A percentile compares a stretch with the other conserved stretches of the same genome.
phyloP scores from a whole-genome alignment of 306 rosid species.

The Astragalus glycyphyllos region DNA sequence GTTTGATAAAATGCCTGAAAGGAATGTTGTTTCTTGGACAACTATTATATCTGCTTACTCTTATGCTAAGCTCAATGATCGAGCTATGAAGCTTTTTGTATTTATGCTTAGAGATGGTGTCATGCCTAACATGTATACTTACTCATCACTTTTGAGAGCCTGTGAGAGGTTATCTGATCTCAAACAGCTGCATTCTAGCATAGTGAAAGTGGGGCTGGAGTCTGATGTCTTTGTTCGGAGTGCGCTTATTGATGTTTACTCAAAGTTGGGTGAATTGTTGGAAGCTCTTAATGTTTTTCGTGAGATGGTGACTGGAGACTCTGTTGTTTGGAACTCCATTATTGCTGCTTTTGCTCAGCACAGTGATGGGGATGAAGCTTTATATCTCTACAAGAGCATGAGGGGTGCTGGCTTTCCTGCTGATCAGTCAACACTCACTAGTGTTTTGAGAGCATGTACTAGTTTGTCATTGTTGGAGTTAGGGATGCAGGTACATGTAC shows the following conservation, averaged over 20 bases:
- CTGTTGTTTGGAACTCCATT: conserved; percentile 88
- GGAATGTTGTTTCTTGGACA: conserved; percentile 87
- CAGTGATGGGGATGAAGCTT: conserved; percentile 78
- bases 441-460: conserved; percentile 84
- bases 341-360: conserved; percentile 89
- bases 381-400: conserved; percentile 71
- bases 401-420: conserved; percentile 61
- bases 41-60: conserved; percentile 77
- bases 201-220: conserved; percentile 74
- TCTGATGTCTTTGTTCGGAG: conserved; percentile 85
- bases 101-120: conserved; percentile 82
- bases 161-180: conserved; percentile 62
- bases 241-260: conserved; percentile 73
- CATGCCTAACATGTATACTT: conserved; percentile 82
- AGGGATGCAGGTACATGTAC: conserved; percentile 81
- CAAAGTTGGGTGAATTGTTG: conserved; percentile 69
- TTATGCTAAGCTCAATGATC: conserved; percentile 52
- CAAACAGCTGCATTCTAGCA: conserved; percentile 69
- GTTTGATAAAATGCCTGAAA: conserved; percentile 82
- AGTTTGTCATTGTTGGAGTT: conserved; percentile 73
- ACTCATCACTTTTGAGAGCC: conserved; percentile 81
- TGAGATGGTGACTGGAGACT: conserved; percentile 72
- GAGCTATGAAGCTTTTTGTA: conserved; percentile 63
- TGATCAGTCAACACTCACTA: conserved; percentile 74
- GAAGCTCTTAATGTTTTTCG: conserved; percentile 62